Evolutionary conservation across 306 rosid genomes (phyloP), one percentile per base, ranked within the genome.

Genomic region (Glycine latifolia): DNA sequence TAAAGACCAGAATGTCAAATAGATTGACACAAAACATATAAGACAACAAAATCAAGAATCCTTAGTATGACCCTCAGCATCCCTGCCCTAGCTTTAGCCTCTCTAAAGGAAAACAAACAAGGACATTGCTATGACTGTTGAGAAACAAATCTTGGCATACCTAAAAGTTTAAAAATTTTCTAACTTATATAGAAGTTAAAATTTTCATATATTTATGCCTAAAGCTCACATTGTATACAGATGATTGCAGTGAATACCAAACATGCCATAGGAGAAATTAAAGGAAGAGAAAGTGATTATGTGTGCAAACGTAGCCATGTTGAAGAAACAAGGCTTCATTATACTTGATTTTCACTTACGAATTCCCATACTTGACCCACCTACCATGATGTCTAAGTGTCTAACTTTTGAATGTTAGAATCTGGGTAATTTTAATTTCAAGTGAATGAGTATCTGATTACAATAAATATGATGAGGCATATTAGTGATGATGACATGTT

Each of bases 381-480:
- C 37, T 1, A 35, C 37, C 37, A 35, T 35, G 37, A 35, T 20
- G 26, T n/a, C 26, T 20, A 20, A 20, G 26, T 35, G 48, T 62
- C 43, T 71, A 63, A 14, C 81, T 47, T 78, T 15, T 73, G 44
- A 71, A 26, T 20, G 26, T 20, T 20, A 20, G 26, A 20, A 1
- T 20, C 26, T 33, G 15, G 15, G 12, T 2, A 78, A 55, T 63
- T 43, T 54, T n/a, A 78, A 55, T 63, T 44, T 54, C 11, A n/a
- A 31, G 67, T 17, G 55, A 62, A 39, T 63, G 43, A 75, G 75
- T 54, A 63, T 71, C 58, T 65, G 26, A 65, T 43, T 62, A 67
- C 39, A 61, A 60, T 53, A 14, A 11, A 48, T 31, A 20, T 20
- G 26, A 20, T 20, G 26, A 20, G 26, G 26, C 26, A 20, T 20